Conservation (phyloP, 2,329 filamentous ascomycete species). For the Ophiostoma montium region DNA sequence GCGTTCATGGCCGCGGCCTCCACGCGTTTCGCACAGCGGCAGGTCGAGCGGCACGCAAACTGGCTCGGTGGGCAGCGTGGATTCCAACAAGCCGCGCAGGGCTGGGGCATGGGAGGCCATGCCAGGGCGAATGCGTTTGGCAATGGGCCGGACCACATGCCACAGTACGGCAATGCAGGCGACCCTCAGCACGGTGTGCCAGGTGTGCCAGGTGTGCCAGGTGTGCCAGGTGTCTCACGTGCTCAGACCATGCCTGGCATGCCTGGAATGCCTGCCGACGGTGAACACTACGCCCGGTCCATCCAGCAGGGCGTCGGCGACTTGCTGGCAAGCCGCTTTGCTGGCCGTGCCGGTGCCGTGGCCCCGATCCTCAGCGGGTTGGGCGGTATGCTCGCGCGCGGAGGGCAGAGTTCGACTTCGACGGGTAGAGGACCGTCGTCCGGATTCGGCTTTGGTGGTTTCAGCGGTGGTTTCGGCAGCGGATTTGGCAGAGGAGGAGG, state of each 20-base stretch:
- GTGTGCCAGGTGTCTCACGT: slow-evolving; percentile 1
- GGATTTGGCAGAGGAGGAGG: no score
- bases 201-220: neutral
- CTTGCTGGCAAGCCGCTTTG: neutral
- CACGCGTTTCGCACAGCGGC: neutral
- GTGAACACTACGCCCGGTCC: neutral
- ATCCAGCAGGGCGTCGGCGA: neutral
- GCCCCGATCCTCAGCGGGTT: neutral
- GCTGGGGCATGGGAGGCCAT: no score
- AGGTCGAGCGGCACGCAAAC: neutral
- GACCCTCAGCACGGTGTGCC: no score
- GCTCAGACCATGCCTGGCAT: no score
- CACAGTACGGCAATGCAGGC: neutral
- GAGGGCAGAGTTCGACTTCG: neutral
- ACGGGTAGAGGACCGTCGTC: no score
- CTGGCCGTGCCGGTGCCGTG: neutral
- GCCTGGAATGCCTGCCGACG: neutral
- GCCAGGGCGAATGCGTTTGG: neutral
- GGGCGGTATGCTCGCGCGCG: neutral
- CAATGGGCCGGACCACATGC: neutral
- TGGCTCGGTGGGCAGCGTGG: neutral
- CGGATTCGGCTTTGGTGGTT: neutral
- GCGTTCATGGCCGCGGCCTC: neutral
- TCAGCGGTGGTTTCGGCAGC: neutral
- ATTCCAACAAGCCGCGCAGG: no score